Conservation (phyloP, 345 rosid species). For the Hibiscus syriacus region DNA sequence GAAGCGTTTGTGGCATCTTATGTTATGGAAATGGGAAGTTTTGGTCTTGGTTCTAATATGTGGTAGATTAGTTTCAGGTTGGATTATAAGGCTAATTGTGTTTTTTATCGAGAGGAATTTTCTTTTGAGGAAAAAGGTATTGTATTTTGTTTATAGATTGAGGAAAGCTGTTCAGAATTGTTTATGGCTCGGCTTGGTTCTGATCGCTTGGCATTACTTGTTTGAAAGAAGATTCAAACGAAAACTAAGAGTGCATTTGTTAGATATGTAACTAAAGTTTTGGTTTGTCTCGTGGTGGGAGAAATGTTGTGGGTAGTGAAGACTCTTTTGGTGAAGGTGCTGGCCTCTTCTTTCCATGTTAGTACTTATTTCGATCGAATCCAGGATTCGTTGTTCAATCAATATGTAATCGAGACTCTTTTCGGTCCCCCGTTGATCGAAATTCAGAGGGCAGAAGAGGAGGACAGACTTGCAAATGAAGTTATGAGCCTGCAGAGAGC, state of each 20-base stretch:
- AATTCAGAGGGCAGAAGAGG: slow-evolving; percentile 40
- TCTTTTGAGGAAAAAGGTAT: too few species aligned
- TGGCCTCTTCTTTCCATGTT: too few species aligned
- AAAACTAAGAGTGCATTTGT: slow-evolving; percentile 29
- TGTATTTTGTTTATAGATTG: slow-evolving; percentile 81
- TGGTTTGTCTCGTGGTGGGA: slow-evolving; percentile 61
- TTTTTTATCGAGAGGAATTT: too few species aligned
- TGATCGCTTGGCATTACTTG: slow-evolving; percentile 71
- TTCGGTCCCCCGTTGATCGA: slow-evolving; percentile 69
- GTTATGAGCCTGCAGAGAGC: too few species aligned
- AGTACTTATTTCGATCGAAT: too few species aligned
- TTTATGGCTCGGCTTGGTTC: slow-evolving; percentile 73
- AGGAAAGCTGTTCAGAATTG: slow-evolving; percentile 77
- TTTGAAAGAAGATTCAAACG: slow-evolving; percentile 55
- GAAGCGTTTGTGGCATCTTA: slow-evolving; percentile 37
- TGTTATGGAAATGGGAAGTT: slow-evolving; percentile 88
- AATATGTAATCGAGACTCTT: too few species aligned
- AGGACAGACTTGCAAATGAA: slow-evolving; percentile 31
- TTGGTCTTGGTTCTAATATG: slow-evolving; percentile 67
- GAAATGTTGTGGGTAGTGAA: slow-evolving; percentile 72
- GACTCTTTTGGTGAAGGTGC: slow-evolving; percentile 74
- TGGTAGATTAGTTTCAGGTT: too few species aligned
- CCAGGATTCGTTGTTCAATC: too few species aligned
- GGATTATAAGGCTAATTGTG: too few species aligned
- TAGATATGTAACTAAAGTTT: slow-evolving; percentile 46